These are phyloP conservation scores for Ambrosia hybrid DNA, from an alignment of 140 eudicot species.

Conservation along the genomic window DNA sequence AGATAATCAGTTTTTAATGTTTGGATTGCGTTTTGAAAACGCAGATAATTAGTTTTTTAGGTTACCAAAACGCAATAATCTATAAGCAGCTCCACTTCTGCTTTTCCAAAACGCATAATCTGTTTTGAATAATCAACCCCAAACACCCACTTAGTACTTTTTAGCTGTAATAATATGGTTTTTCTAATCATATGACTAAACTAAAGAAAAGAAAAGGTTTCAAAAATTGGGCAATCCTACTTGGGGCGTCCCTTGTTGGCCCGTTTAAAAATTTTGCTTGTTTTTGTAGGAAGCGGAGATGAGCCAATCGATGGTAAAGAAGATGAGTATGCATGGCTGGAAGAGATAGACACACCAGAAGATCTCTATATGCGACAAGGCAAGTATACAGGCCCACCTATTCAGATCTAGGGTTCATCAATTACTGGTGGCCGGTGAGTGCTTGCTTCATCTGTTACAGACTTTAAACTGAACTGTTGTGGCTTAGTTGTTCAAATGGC, in stretches of 20 bases:
- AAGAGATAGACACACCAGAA: constrained; percentile 69
- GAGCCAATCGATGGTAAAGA: constrained; percentile 41
- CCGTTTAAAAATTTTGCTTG: too few species aligned
- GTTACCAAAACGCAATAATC: too few species aligned
- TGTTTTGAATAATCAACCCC: too few species aligned
- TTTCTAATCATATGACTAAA: not conserved
- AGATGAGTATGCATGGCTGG: constrained; percentile 92
- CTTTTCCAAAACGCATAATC: too few species aligned
- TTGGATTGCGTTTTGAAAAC: too few species aligned
- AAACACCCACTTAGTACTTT: too few species aligned
- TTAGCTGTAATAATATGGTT: not conserved
- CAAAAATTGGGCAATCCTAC: too few species aligned
- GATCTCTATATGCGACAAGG: constrained; percentile 83
- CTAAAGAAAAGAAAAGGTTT: not conserved
- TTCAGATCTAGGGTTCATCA: constrained; percentile 33
- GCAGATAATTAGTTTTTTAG: too few species aligned
- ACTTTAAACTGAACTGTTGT: constrained; percentile 5
- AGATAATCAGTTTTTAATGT: too few species aligned
- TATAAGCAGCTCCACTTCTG: too few species aligned
- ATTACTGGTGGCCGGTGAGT: constrained; percentile 9
- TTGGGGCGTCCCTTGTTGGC: too few species aligned
- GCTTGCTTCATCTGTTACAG: constrained; percentile 14
- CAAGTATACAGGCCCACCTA: constrained; percentile 66
- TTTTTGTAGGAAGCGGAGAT: constrained; percentile 37
- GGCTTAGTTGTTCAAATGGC: constrained; percentile 23